Percentiles rank a stretch among this genome's conserved stretches.
Conservation (phyloP, 352 stramenopile genomes). For the Phytophthora fragariaefolia region DNA sequence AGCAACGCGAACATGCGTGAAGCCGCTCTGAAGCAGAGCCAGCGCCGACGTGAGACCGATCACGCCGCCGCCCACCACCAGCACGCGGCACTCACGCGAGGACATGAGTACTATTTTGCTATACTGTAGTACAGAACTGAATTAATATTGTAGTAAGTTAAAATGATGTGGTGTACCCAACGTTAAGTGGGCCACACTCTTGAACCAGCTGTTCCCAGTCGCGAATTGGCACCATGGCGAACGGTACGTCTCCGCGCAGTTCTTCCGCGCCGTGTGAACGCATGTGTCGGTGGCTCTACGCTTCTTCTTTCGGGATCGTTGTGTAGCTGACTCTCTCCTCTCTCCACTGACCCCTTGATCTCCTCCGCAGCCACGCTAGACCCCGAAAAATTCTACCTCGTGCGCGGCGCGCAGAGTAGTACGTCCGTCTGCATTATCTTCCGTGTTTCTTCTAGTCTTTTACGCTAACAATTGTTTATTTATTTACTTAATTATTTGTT, state of each 20-base stretch:
- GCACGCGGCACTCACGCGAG: constrained; percentile 42
- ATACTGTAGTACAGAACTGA: no score
- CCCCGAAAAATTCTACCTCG: constrained; percentile 63
- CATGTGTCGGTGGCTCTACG: neutral
- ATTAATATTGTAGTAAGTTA: neutral
- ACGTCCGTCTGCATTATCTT: constrained; percentile 10
- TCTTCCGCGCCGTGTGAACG: constrained; percentile 7
- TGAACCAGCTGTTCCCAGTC: constrained; percentile 2
- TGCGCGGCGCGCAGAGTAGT: constrained; percentile 68
- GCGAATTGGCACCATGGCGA: constrained; percentile 22
- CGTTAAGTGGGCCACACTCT: no score
- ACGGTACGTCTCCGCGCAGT: constrained; percentile 12
- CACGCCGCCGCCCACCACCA: constrained; percentile 73
- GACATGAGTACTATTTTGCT: no score
- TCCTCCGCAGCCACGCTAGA: constrained; percentile 33
- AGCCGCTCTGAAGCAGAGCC: constrained; percentile 64
- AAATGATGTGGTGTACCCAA: no score
- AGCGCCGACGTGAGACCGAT: constrained; percentile 73
- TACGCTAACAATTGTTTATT: constrained; percentile 4
- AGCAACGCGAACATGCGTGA: constrained; percentile 51
- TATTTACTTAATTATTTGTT: neutral
- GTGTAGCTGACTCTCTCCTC: constrained; percentile 3
- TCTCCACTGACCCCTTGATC: constrained; percentile 11
- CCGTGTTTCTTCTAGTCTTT: neutral
- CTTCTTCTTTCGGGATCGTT: neutral